Conservation (phyloP, 2,329 filamentous ascomycete species). For the Ophiostoma populinum region DNA sequence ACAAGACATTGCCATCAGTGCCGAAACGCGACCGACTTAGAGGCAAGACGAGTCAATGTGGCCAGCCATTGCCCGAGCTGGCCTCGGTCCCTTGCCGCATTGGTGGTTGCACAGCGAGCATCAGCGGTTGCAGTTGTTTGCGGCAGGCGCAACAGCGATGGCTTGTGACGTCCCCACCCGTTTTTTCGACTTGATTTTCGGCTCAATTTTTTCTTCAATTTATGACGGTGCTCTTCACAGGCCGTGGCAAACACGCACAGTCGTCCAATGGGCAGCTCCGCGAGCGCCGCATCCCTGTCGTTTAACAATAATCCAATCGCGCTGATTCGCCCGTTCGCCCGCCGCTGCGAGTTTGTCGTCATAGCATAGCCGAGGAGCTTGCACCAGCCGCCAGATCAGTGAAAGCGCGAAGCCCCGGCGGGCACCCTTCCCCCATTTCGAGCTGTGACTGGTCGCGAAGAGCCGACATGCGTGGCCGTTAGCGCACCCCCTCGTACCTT, state of each 20-base stretch:
- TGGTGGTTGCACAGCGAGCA: too few relatives aligned
- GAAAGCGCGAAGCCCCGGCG: too few relatives aligned
- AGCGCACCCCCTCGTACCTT: slow-evolving; percentile 11
- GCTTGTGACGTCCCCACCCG: slow-evolving; percentile 8
- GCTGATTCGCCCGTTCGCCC: slow-evolving; percentile 15
- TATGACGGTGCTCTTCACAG: neutral
- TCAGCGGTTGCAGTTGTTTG: neutral
- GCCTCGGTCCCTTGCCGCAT: too few relatives aligned
- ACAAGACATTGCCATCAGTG: too few relatives aligned
- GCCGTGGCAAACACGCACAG: too few relatives aligned
- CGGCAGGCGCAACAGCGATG: neutral
- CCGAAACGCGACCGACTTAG: too few relatives aligned
- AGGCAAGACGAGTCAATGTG: too few relatives aligned
- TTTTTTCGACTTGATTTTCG: too few relatives aligned
- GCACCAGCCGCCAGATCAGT: neutral
- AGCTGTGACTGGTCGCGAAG: slow-evolving; percentile 10
- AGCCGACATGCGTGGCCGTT: slow-evolving; percentile 10
- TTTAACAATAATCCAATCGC: slow-evolving; percentile 13
- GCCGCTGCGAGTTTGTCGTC: slow-evolving; percentile 13
- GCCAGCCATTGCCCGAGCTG: too few relatives aligned
- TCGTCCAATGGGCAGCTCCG: neutral
- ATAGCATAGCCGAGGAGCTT: slow-evolving; percentile 16
- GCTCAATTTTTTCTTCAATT: too few relatives aligned
- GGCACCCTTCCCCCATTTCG: slow-evolving; percentile 1
- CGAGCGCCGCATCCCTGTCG: slow-evolving; percentile 3